Conservation (phyloP, 1,284 basidiomycete genomes). For the Cerioporus squamosus region DNA sequence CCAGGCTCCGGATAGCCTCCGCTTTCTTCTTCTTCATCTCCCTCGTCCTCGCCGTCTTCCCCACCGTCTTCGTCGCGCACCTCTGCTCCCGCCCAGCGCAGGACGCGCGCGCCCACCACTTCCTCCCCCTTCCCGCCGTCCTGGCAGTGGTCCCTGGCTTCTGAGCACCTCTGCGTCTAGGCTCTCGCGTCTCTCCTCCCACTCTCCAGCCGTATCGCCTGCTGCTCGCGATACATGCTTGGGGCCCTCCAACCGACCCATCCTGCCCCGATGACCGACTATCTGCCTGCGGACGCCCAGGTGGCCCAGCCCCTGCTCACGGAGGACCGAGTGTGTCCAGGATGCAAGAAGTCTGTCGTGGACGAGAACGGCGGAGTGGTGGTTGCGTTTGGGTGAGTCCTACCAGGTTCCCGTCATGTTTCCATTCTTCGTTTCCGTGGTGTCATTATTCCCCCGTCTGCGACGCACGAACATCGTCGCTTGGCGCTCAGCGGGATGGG, state of each 20-base stretch:
- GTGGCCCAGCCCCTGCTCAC: constrained; percentile 28
- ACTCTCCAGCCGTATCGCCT: background rate
- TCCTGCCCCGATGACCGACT: constrained; percentile 18
- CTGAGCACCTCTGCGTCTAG: background rate
- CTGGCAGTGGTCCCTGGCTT: background rate
- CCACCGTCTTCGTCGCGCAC: background rate
- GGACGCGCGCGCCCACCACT: constrained; percentile 10
- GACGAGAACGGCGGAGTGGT: constrained; percentile 86
- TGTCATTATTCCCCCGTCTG: background rate
- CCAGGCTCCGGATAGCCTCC: constrained; percentile 23
- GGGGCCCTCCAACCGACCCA: constrained; percentile 17
- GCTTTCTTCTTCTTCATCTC: background rate
- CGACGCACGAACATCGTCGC: background rate
- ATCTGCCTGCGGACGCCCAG: constrained; percentile 9
- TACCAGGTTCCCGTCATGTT: constrained; percentile 7
- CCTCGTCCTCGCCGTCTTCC: background rate
- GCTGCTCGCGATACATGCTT: constrained; percentile 11
- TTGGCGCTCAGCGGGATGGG: background rate
- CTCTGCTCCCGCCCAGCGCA: constrained; percentile 8
- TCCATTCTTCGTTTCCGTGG: constrained; percentile 21
- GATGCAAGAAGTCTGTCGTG: constrained; percentile 84
- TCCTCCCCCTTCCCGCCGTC: background rate
- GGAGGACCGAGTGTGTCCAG: constrained; percentile 79
- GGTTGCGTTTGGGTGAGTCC: constrained; percentile 85
- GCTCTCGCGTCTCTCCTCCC: constrained; percentile 2